phyloP scores from a whole-genome alignment of 257 asterid species.

The Przewalskia tangutica region DNA sequence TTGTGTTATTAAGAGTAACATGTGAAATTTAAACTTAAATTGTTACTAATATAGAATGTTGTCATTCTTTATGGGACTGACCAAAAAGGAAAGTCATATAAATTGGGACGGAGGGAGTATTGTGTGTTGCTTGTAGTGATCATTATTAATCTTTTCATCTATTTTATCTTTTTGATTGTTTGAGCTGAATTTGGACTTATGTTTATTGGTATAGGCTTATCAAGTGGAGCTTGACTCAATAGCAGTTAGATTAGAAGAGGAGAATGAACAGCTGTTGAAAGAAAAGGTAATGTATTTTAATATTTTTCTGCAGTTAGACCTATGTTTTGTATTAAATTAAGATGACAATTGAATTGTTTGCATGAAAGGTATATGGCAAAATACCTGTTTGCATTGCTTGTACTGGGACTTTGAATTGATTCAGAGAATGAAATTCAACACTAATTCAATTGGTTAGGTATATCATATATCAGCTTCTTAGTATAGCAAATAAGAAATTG shows the following conservation, averaged over 20 bases:
- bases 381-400: neutral
- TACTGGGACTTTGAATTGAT: neutral
- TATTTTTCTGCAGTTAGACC: neutral
- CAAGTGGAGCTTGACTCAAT: constrained; percentile 78
- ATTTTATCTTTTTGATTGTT: neutral
- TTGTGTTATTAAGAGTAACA: no score
- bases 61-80: no score
- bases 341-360: neutral
- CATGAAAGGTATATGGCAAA: no score
- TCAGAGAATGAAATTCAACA: neutral
- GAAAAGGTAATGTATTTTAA: constrained; percentile 47
- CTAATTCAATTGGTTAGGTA: neutral
- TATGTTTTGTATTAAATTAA: neutral
- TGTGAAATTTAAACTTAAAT: no score
- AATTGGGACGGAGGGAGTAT: no score
- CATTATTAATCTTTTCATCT: neutral
- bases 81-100: no score
- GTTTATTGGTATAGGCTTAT: constrained; percentile 39
- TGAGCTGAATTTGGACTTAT: neutral
- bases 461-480: neutral
- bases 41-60: no score
- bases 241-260: constrained; percentile 76
- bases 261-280: constrained; percentile 55
- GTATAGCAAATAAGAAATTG: neutral
- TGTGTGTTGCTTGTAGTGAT: no score